Conservation (phyloP, 768 basidiomycete species). For the Mycena vulgaris region DNA sequence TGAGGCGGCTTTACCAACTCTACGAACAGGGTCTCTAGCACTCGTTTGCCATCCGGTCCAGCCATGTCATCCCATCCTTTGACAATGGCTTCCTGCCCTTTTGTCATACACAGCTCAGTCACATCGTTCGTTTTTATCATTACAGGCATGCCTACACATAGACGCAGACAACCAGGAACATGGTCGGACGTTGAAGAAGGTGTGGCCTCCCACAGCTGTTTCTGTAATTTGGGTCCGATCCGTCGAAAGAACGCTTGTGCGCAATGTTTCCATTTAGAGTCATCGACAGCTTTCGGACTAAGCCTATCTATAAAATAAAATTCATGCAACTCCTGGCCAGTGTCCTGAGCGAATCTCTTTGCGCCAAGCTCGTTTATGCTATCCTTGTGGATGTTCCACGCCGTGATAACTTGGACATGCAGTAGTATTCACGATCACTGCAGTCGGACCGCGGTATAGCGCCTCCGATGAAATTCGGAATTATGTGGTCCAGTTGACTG, state of each 20-base stretch:
- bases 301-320: neutral
- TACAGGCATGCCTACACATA: constrained; percentile 53
- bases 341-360: neutral
- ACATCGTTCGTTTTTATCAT: constrained; percentile 39
- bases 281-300: neutral
- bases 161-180: constrained; percentile 42
- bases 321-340: neutral
- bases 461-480: constrained; percentile 48
- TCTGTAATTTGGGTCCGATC: too few relatives aligned
- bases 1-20: too few relatives aligned
- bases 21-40: too few relatives aligned
- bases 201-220: too few relatives aligned
- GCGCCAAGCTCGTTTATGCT: neutral
- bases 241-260: neutral
- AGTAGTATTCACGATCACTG: constrained; percentile 52
- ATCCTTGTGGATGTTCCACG: neutral
- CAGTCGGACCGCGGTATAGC: constrained; percentile 43
- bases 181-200: constrained; percentile 17
- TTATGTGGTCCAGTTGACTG: constrained; percentile 5
- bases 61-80: too few relatives aligned
- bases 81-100: constrained; percentile 47
- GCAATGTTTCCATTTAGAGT: neutral
- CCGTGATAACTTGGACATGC: constrained; percentile 34
- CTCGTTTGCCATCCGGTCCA: too few relatives aligned
- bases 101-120: constrained; percentile 5